phyloP scores from a whole-genome alignment of 1,139 yeast genomes.

The Yamadazyma spencermartinsiae region DNA sequence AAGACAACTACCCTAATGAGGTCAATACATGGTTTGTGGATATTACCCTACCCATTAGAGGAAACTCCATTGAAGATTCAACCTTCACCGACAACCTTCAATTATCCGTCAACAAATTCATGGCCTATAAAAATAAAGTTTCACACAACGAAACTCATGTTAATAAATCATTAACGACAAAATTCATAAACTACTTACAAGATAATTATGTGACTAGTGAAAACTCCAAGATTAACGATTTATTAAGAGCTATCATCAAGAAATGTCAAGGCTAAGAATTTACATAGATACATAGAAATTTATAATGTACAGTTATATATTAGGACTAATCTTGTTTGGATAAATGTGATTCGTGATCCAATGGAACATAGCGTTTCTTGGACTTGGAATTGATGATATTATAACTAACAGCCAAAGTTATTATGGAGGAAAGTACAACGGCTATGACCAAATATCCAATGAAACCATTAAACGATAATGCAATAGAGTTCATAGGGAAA shows the following conservation, averaged over 20 bases:
- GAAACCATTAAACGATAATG: slow-evolving; percentile 27
- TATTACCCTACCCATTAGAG: slow-evolving; percentile 68
- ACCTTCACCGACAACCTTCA: slow-evolving; percentile 63
- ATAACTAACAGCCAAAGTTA: slow-evolving; percentile 28
- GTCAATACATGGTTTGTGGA: slow-evolving; percentile 52
- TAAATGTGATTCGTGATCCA: slow-evolving; percentile 29
- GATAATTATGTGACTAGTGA: slow-evolving; percentile 30
- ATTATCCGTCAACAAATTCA: slow-evolving; percentile 67
- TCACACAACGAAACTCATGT: slow-evolving; percentile 21
- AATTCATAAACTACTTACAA: slow-evolving; percentile 40
- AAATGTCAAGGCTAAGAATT: slow-evolving; percentile 16
- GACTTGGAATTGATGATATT: slow-evolving; percentile 22
- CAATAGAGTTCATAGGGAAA: slow-evolving; percentile 32
- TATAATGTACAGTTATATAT: not conserved
- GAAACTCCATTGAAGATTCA: slow-evolving; percentile 33
- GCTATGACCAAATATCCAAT: slow-evolving; percentile 24
- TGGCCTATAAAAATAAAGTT: slow-evolving; percentile 55
- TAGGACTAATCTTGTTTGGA: slow-evolving; percentile 28
- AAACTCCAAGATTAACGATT: slow-evolving; percentile 22
- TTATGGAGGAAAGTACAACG: slow-evolving; percentile 24
- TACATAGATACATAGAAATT: not conserved
- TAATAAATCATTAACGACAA: slow-evolving; percentile 44
- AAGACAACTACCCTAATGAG: slow-evolving; percentile 36
- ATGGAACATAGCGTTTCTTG: slow-evolving; percentile 20
- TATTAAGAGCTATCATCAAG: slow-evolving; percentile 42